Evolutionary conservation across 139 green algal genomes (phyloP).

Genomic region (Dunaliella primolecta): DNA sequence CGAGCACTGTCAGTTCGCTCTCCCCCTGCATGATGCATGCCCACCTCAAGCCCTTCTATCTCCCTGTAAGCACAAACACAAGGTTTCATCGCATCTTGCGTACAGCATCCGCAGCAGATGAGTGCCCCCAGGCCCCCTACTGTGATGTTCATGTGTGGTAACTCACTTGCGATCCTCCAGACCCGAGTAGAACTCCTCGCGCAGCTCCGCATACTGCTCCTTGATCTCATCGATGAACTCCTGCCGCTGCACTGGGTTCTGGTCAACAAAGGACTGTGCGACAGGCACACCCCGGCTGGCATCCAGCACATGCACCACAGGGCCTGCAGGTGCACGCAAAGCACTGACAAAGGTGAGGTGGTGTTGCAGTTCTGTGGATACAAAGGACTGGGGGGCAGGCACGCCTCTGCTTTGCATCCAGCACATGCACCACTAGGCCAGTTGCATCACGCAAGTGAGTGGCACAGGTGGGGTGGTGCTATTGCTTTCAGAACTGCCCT

Average conservation of each 20-base stretch:
- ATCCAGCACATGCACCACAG: slow-evolving; percentile 94
- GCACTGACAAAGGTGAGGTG: not conserved
- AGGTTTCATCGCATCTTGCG: too few relatives aligned
- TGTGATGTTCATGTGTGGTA: too few relatives aligned
- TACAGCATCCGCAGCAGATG: too few relatives aligned
- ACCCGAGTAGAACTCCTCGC: slow-evolving; percentile 94
- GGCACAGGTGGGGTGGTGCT: too few relatives aligned
- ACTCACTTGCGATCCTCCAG: slow-evolving; percentile 91
- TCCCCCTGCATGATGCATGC: too few relatives aligned
- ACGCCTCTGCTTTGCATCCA: too few relatives aligned
- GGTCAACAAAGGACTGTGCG: slow-evolving; percentile 84
- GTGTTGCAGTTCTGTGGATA: not conserved
- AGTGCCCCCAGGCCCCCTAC: too few relatives aligned
- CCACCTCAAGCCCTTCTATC: too few relatives aligned
- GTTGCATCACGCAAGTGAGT: too few relatives aligned
- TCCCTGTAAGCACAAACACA: too few relatives aligned
- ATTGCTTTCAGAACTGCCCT: too few relatives aligned
- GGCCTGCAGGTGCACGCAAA: slow-evolving; percentile 26
- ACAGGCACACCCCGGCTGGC: slow-evolving; percentile 91
- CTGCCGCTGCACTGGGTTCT: slow-evolving; percentile 48
- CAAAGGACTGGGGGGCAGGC: not conserved
- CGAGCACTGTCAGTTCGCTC: too few relatives aligned
- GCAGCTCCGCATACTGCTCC: slow-evolving; percentile 93
- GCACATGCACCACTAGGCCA: not conserved
- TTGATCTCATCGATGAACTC: slow-evolving; percentile 78